These are phyloP conservation scores for Tranzscheliella williamsii DNA, from an alignment of 1,284 basidiomycete genomes.

Conservation along the genomic window DNA sequence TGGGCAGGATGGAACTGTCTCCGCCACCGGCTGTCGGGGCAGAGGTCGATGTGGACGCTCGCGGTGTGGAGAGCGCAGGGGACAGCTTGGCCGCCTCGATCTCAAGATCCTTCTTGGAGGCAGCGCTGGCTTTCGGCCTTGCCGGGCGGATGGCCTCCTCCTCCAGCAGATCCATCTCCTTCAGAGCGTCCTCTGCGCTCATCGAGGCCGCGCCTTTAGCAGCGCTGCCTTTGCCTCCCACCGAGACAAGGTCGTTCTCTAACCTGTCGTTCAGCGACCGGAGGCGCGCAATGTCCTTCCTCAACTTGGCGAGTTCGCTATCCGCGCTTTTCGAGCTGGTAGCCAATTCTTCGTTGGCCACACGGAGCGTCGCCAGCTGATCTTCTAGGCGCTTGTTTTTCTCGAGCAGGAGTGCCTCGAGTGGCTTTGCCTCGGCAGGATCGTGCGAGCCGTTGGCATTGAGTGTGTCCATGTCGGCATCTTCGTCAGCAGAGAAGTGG, in stretches of 20 bases:
- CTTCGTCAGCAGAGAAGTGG: slow-evolving; percentile 62
- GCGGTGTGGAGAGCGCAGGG: slow-evolving; percentile 2
- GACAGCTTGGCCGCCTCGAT: not conserved
- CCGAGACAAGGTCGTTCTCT: slow-evolving; percentile 78
- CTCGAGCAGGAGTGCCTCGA: slow-evolving; percentile 84
- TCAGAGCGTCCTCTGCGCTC: slow-evolving; percentile 30
- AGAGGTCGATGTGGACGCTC: slow-evolving; percentile 2
- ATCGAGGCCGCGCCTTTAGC: slow-evolving; percentile 5
- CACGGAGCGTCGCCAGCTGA: slow-evolving; percentile 86
- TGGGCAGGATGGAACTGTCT: slow-evolving; percentile 62
- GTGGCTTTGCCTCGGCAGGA: slow-evolving; percentile 66
- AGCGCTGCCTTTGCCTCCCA: slow-evolving; percentile 3
- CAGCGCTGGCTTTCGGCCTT: not conserved
- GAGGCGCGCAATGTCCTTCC: slow-evolving; percentile 75
- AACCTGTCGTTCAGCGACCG: slow-evolving; percentile 80
- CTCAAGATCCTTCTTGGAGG: not conserved
- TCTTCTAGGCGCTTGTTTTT: slow-evolving; percentile 95
- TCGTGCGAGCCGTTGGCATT: not conserved
- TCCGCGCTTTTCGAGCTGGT: slow-evolving; percentile 60
- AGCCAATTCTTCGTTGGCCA: slow-evolving; percentile 64
- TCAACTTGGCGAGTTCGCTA: slow-evolving; percentile 68
- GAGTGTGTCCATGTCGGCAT: slow-evolving; percentile 64
- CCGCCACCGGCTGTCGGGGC: not conserved
- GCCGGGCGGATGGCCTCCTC: slow-evolving; percentile 6
- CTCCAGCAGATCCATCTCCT: slow-evolving; percentile 28